phyloP scores from a whole-genome alignment of 2,329 filamentous ascomycete genomes.

The Fusarium heterosporum region DNA sequence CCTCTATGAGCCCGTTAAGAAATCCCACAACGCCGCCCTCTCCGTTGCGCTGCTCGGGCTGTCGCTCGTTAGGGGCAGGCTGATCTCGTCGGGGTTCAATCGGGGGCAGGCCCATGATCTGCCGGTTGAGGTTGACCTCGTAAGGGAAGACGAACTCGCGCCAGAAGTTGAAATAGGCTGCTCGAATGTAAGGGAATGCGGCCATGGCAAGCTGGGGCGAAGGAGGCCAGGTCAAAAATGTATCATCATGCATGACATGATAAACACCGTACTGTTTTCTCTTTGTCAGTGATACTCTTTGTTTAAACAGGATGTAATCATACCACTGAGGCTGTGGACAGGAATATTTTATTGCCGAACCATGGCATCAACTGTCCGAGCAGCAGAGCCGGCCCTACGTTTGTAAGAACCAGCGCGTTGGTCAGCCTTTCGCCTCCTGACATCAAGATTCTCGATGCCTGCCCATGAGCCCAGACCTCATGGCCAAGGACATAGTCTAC shows the following conservation, averaged over 20 bases:
- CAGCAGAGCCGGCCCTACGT: conserved; percentile 61
- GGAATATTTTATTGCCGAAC: conserved; percentile 56
- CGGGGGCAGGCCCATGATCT: conserved; percentile 56
- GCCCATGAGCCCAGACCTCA: conserved; percentile 47
- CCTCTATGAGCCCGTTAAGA: conserved; percentile 54
- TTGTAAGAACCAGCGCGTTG: conserved; percentile 55
- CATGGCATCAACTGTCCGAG: conserved; percentile 58
- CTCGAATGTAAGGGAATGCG: conserved; percentile 60
- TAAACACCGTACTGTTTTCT: conserved; percentile 59
- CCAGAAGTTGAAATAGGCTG: conserved; percentile 61
- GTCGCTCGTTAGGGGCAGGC: conserved; percentile 26
- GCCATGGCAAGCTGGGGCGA: conserved; percentile 64
- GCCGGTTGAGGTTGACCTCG: conserved; percentile 62
- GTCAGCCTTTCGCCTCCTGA: conserved; percentile 49
- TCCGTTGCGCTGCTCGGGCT: conserved; percentile 39
- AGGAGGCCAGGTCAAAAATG: conserved; percentile 65
- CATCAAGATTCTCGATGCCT: conserved; percentile 36
- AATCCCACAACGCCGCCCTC: conserved; percentile 52
- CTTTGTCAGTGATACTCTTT: background rate
- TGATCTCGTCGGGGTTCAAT: conserved; percentile 44
- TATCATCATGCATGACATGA: conserved; percentile 58
- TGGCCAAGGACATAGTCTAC: conserved; percentile 56
- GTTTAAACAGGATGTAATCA: conserved; percentile 25
- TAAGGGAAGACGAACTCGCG: conserved; percentile 59
- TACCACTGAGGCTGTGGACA: conserved; percentile 59